Percentiles rank a stretch among this genome's conserved stretches.
Evolutionary conservation across 73 alveolate species (phyloP).

Genomic region (Tetrahymena elliotti): DNA sequence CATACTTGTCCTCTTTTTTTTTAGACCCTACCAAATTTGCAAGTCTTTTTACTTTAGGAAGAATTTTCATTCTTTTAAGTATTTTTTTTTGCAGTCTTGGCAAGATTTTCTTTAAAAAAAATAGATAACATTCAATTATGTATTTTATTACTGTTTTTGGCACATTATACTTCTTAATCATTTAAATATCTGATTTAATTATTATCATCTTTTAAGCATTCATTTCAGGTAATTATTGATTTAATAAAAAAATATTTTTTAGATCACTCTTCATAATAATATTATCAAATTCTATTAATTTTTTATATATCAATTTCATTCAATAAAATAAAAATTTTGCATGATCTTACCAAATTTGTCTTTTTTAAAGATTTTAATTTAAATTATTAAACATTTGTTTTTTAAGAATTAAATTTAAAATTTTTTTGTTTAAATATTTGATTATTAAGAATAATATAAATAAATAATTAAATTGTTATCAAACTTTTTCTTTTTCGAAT

Average conservation of each 20-base stretch:
- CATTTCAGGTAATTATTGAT: not conserved
- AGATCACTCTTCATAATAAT: not conserved
- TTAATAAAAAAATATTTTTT: not conserved
- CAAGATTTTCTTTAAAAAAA: constrained; percentile 10
- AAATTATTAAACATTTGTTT: too few relatives aligned
- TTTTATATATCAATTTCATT: too few relatives aligned
- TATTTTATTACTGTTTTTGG: constrained; percentile 11
- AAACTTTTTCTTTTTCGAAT: too few relatives aligned
- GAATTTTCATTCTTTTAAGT: constrained; percentile 5
- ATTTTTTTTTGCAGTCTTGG: not conserved
- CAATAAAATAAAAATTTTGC: too few relatives aligned
- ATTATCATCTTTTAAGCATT: constrained; percentile 9
- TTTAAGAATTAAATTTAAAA: too few relatives aligned
- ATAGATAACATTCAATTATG: not conserved
- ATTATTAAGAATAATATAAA: too few relatives aligned
- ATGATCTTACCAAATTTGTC: too few relatives aligned
- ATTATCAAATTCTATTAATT: too few relatives aligned
- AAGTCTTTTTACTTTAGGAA: constrained; percentile 20
- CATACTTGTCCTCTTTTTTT: constrained; percentile 20
- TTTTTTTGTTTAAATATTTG: too few relatives aligned
- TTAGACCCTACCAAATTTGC: constrained; percentile 34
- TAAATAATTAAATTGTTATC: too few relatives aligned
- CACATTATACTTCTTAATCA: constrained; percentile 4
- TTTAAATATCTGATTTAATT: not conserved
- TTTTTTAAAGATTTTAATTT: too few relatives aligned